Evolutionary conservation across 495 filamentous ascomycete species (phyloP).

Genomic region (Jackrogersella minutella): DNA sequence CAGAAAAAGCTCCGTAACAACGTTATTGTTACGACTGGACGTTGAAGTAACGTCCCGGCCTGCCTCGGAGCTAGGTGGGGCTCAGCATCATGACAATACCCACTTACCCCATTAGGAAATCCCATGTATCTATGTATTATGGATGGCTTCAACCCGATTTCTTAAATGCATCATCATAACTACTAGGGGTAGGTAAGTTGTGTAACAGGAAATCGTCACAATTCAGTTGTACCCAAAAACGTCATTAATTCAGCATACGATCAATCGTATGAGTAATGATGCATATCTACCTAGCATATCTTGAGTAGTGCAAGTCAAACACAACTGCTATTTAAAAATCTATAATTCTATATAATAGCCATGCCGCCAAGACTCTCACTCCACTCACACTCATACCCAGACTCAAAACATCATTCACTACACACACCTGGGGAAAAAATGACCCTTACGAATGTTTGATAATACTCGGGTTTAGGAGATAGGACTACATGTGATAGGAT

Average conservation of each 20-base stretch:
- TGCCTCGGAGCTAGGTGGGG: constrained; percentile 19
- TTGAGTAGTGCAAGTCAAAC: background rate
- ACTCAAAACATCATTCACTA: background rate
- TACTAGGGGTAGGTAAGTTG: background rate
- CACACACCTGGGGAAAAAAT: background rate
- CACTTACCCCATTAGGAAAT: constrained; percentile 35
- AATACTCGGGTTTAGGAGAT: background rate
- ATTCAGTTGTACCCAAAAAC: background rate
- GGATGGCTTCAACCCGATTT: constrained; percentile 1
- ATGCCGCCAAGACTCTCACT: constrained; percentile 1
- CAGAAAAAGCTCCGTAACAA: background rate
- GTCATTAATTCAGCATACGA: background rate
- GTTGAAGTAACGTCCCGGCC: constrained; percentile 15
- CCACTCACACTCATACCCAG: background rate
- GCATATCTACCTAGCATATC: background rate
- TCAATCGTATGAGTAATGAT: constrained; percentile 1
- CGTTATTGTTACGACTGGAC: background rate
- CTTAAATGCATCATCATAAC: no score
- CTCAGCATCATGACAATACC: constrained; percentile 1
- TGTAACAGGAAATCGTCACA: constrained; percentile 4
- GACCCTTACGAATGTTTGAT: no score
- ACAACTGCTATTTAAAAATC: background rate
- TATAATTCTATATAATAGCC: background rate
- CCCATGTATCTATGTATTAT: background rate
- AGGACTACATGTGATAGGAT: background rate